Base-by-base conservation (phyloP, 208 protist species). In the Leishmania gerbilli region DNA sequence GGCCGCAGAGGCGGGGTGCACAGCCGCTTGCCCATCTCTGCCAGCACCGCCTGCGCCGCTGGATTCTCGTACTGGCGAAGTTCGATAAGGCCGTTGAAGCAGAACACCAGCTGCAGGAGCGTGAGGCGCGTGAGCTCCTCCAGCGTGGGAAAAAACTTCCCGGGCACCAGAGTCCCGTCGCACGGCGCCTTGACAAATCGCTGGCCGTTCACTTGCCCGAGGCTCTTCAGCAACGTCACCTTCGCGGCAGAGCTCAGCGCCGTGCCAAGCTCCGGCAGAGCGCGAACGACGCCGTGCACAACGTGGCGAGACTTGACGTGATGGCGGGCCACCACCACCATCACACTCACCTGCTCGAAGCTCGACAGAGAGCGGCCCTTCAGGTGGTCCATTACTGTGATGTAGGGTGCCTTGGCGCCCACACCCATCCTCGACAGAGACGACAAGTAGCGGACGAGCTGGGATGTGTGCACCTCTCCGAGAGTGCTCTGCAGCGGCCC, bases 291-390 rank as follows among this genome's bases (percentile, higher is more conserved):
- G 34, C 76, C 71, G 60, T 80, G 71, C 19, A 93, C 7, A 45
- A 95, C 56, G 58, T 76, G 60, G 0, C 80, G 79, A 2, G 79
- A 80, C 47, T 85, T 88, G 47, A 95, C 37, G 64, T 92, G 88
- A 69, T 93, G 88, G 0, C 92, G 87, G 17, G 88, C 89, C 58
- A 95, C 62, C 51, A 95, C 87, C 13, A 79, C 84, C 60, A 95
- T 71, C 17, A 92, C 87, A 31, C 72, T 76, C 53, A 91, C 79
- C 34, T 79, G 60, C 75, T 95, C 92, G 74, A 90, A 86, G 49
- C 79, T 75, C 19, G 83, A 88, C 62, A 95, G 71, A 17, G 77
- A 40, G 45, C 89, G 88, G 19, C 76, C 65, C 62, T 90, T 83
- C 49, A 93, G 60, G 42, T 75, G 55, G 34, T 77, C 62, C 56